Evolutionary conservation across 2,329 filamentous ascomycete genomes (phyloP).

Genomic region (Apiospora marii): DNA sequence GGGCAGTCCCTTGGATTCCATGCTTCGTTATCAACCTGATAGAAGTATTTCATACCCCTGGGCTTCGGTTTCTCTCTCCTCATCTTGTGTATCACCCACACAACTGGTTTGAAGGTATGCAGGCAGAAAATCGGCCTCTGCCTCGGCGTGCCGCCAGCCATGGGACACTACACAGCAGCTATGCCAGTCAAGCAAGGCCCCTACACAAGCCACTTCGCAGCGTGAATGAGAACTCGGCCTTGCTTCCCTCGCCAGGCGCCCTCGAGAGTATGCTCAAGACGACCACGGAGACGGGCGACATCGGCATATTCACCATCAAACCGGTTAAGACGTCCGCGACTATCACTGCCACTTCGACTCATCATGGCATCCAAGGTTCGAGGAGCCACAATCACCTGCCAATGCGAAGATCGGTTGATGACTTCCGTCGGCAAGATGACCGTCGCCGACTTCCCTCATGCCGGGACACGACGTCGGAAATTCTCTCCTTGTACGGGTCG

Average conservation of each 20-base stretch:
- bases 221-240: constrained; percentile 51
- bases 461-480: constrained; percentile 61
- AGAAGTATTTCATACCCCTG: background rate
- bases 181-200: constrained; percentile 35
- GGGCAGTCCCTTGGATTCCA: constrained; percentile 6
- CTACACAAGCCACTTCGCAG: constrained; percentile 51
- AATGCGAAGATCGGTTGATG: constrained; percentile 43
- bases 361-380: constrained; percentile 42
- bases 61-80: background rate
- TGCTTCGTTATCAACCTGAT: constrained; percentile 12
- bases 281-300: constrained; percentile 71
- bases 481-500: constrained; percentile 63
- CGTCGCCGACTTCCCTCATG: constrained; percentile 56
- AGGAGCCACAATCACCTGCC: constrained; percentile 34
- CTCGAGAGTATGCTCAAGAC: constrained; percentile 72
- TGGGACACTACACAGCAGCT: constrained; percentile 39
- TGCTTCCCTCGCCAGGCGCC: constrained; percentile 59
- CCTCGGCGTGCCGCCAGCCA: constrained; percentile 41
- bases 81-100: background rate
- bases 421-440: constrained; percentile 48
- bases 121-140: constrained; percentile 1
- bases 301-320: constrained; percentile 66
- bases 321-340: constrained; percentile 42
- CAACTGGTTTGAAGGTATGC: constrained; percentile 1
- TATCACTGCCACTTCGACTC: constrained; percentile 30